phyloP scores from a whole-genome alignment of 768 basidiomycete species.

The Trametes punicea region DNA sequence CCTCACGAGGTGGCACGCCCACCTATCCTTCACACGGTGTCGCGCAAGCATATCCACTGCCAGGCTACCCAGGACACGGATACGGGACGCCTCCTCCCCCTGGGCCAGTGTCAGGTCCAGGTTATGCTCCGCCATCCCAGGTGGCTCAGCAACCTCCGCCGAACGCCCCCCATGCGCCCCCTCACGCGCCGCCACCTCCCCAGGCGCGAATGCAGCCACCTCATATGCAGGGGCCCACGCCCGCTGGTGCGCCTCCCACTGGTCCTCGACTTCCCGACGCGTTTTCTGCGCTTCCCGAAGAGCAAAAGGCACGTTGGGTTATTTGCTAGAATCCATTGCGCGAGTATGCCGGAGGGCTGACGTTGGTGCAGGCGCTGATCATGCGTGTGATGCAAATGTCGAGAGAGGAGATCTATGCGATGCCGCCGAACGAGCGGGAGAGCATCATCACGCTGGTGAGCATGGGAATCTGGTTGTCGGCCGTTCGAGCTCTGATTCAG shows the following conservation, averaged over 20 bases:
- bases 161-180: slow-evolving; percentile 13
- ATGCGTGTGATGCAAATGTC: slow-evolving; percentile 80
- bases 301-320: slow-evolving; percentile 52
- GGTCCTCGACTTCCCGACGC: slow-evolving; percentile 34
- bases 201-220: slow-evolving; percentile 6
- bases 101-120: neutral
- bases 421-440: slow-evolving; percentile 70
- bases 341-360: neutral
- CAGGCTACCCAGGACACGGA: neutral
- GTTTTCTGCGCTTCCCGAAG: slow-evolving; percentile 60
- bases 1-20: slow-evolving; percentile 20
- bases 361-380: slow-evolving; percentile 54
- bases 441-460: slow-evolving; percentile 82
- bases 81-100: slow-evolving; percentile 18
- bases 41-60: slow-evolving; percentile 8
- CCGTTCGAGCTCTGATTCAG: neutral
- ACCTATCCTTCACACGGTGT: slow-evolving; percentile 18
- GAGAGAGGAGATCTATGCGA: slow-evolving; percentile 72
- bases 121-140: slow-evolving; percentile 2
- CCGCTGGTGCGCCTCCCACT: slow-evolving; percentile 10
- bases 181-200: slow-evolving; percentile 10
- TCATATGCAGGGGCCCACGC: slow-evolving; percentile 6
- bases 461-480: slow-evolving; percentile 19
- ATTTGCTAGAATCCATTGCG: neutral
- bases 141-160: slow-evolving; percentile 1